Evolutionary conservation across 2,329 filamentous ascomycete species (phyloP).

Genomic region (Neofusicoccum umdonicola): DNA sequence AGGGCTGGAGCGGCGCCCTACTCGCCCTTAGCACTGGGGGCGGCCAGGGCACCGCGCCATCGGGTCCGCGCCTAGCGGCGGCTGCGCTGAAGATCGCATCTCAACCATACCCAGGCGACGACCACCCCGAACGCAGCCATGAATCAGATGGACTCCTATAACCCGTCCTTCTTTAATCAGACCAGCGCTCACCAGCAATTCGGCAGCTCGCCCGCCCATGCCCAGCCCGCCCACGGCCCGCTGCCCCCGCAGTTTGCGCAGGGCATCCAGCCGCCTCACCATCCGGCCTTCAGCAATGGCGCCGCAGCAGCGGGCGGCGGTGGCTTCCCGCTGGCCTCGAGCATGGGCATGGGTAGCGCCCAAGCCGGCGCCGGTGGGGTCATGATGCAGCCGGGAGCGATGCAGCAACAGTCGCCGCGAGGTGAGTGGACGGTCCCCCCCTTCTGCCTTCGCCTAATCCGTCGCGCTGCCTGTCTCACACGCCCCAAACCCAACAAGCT

Average conservation of each 20-base stretch:
- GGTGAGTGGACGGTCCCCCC: constrained; percentile 32
- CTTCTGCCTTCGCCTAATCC: constrained; percentile 18
- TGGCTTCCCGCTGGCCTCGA: constrained; percentile 22
- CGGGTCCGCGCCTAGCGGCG: not conserved
- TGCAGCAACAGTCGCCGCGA: constrained; percentile 36
- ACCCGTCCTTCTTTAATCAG: constrained; percentile 17
- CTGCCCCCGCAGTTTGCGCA: constrained; percentile 18
- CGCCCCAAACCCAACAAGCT: constrained; percentile 11
- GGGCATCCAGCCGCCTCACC: constrained; percentile 29
- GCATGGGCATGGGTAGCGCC: constrained; percentile 24
- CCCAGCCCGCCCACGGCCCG: constrained; percentile 14
- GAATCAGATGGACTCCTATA: constrained; percentile 20
- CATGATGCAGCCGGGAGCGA: constrained; percentile 36
- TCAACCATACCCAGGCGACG: constrained; percentile 15
- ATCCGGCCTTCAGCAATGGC: constrained; percentile 30
- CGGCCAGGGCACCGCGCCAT: constrained; percentile 1
- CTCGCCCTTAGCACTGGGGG: not conserved
- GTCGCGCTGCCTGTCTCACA: constrained; percentile 18
- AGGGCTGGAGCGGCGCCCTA: not conserved
- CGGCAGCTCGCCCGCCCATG: constrained; percentile 10
- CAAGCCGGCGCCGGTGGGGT: constrained; percentile 23
- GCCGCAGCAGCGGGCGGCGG: constrained; percentile 19
- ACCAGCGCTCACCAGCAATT: constrained; percentile 9
- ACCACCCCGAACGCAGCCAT: constrained; percentile 18
- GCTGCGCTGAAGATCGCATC: constrained; percentile 14